Evolutionary conservation across 495 filamentous ascomycete genomes (phyloP).

Genomic region (Hypoxylon lienhwacheense): DNA sequence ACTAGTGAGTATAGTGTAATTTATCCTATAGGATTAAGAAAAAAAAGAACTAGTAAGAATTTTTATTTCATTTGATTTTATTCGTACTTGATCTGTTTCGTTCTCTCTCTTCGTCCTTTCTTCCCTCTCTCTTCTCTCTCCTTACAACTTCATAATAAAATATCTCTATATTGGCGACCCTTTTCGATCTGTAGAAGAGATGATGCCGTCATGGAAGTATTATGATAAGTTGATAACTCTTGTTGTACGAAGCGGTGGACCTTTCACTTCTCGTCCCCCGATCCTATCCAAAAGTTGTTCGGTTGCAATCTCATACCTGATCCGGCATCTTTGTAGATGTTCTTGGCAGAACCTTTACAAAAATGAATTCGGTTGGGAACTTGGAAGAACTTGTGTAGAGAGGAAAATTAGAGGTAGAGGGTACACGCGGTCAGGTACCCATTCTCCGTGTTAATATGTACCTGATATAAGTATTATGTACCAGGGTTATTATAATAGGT

Average conservation of each 20-base stretch:
- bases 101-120: neutral
- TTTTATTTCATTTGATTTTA: neutral
- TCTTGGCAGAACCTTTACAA: too few species aligned
- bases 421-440: too few species aligned
- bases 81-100: neutral
- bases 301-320: conserved; percentile 6
- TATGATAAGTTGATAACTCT: neutral
- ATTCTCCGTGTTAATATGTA: too few species aligned
- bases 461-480: too few species aligned
- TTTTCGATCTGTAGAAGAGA: conserved; percentile 7
- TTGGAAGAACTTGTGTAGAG: too few species aligned
- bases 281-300: conserved; percentile 26
- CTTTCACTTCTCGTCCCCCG: conserved; percentile 14
- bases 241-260: neutral
- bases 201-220: neutral
- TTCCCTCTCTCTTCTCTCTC: neutral
- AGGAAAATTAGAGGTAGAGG: too few species aligned
- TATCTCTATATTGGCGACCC: too few species aligned
- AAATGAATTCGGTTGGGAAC: too few species aligned
- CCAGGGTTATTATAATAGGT: neutral
- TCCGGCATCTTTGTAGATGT: conserved; percentile 2
- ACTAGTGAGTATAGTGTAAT: too few species aligned
- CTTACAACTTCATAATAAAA: too few species aligned
- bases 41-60: neutral
- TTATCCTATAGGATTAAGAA: too few species aligned